These are phyloP conservation scores for Alloteropsis semialata DNA, from an alignment of 176 grass and related monocot species.

Conservation along the genomic window DNA sequence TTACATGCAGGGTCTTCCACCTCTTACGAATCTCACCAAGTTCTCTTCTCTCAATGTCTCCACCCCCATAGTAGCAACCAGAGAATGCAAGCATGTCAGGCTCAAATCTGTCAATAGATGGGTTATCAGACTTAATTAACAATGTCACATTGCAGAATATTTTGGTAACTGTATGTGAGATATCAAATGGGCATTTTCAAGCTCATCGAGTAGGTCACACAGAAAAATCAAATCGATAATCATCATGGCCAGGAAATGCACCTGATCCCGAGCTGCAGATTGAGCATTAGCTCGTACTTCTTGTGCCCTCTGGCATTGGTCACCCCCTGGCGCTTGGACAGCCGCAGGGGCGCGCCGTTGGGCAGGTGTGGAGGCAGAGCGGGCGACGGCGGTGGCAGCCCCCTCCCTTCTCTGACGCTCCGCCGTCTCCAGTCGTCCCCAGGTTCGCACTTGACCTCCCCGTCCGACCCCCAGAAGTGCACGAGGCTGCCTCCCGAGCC, in stretches of 20 bases:
- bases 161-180: too few relatives aligned
- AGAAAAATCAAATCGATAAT: background rate
- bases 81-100: constrained; percentile 99
- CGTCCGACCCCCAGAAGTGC: constrained; percentile 45
- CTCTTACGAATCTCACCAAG: constrained; percentile 79
- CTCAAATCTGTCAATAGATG: constrained; percentile 70
- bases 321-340: constrained; percentile 56
- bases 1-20: constrained; percentile 91
- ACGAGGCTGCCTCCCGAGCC: constrained; percentile 36
- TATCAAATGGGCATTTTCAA: too few relatives aligned
- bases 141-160: too few relatives aligned
- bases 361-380: background rate
- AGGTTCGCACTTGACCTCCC: constrained; percentile 39
- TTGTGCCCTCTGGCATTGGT: constrained; percentile 89
- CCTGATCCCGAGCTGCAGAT: constrained; percentile 95
- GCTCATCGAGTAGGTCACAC: too few relatives aligned
- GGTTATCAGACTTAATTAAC: background rate
- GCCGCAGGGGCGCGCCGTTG: constrained; percentile 17
- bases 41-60: constrained; percentile 86
- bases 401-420: constrained; percentile 39
- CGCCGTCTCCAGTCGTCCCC: constrained; percentile 44
- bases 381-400: constrained; percentile 8
- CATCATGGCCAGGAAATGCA: constrained; percentile 15
- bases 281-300: constrained; percentile 99
- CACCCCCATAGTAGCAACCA: constrained; percentile 95